A percentile compares a stretch with the other conserved stretches of the same genome.
Conservation (phyloP, 352 stramenopile genomes). For the Pythium sp. region DNA sequence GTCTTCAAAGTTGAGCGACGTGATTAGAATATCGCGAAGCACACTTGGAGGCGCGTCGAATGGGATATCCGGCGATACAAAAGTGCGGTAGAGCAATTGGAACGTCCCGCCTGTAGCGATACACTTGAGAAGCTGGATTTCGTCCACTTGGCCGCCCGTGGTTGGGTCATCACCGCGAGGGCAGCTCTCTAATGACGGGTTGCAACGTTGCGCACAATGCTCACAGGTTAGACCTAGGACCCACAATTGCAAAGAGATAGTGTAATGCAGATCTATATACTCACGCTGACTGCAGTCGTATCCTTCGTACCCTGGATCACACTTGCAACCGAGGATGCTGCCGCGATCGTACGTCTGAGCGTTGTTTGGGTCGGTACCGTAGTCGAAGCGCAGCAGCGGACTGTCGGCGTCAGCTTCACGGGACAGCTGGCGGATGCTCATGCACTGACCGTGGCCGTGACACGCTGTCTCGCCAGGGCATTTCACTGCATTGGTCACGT, state of each 20-base stretch:
- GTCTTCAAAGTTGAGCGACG: constrained; percentile 48
- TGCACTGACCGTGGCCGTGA: constrained; percentile 72
- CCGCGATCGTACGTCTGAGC: constrained; percentile 75
- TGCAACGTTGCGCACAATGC: not conserved
- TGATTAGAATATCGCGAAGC: constrained; percentile 58
- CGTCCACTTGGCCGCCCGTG: constrained; percentile 77
- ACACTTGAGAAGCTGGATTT: constrained; percentile 79
- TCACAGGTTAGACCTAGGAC: not conserved
- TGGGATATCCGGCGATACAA: constrained; percentile 47
- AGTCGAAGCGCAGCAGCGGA: constrained; percentile 58
- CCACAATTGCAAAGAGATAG: not conserved
- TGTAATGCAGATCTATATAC: constrained; percentile 7
- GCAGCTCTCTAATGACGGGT: constrained; percentile 63
- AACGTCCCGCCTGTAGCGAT: constrained; percentile 53
- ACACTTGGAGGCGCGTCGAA: constrained; percentile 37
- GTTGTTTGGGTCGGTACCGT: constrained; percentile 67
- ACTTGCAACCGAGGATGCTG: constrained; percentile 85
- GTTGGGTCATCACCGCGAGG: constrained; percentile 83
- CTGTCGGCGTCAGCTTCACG: constrained; percentile 50
- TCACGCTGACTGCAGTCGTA: constrained; percentile 83
- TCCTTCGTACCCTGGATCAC: constrained; percentile 87
- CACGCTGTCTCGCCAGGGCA: constrained; percentile 52
- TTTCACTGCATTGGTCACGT: constrained; percentile 38
- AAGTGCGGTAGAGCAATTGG: constrained; percentile 54
- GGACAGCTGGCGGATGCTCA: constrained; percentile 68